Evolutionary conservation across 768 basidiomycete genomes (phyloP).

Genomic region (Cystobasidium ongulense): DNA sequence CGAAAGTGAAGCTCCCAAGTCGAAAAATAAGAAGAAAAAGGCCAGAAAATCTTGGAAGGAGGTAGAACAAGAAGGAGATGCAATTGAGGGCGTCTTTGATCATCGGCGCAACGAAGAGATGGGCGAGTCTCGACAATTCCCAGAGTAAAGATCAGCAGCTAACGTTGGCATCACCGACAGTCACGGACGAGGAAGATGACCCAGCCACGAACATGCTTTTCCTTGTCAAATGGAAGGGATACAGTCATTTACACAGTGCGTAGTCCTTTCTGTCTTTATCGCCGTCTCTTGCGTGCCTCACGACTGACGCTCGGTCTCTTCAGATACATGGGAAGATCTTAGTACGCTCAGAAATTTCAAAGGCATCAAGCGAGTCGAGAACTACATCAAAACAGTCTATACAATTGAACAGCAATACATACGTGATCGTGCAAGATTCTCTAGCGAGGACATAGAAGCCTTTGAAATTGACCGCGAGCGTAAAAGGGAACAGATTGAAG

Average conservation of each 20-base stretch:
- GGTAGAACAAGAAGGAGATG: conserved; percentile 48
- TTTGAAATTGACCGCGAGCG: conserved; percentile 84
- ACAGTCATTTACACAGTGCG: conserved; percentile 73
- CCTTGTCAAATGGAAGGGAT: conserved; percentile 99
- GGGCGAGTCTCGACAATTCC: conserved; percentile 52
- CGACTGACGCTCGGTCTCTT: neutral
- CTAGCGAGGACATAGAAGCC: conserved; percentile 79
- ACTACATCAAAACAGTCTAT: conserved; percentile 80
- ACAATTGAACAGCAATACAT: conserved; percentile 64
- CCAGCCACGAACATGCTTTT: conserved; percentile 51
- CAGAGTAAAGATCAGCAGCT: conserved; percentile 52
- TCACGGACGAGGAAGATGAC: conserved; percentile 30
- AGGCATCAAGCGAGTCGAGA: conserved; percentile 94
- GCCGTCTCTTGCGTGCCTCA: neutral
- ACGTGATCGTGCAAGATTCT: conserved; percentile 55
- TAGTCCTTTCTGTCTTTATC: neutral
- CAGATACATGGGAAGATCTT: conserved; percentile 95
- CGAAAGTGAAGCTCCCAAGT: neutral
- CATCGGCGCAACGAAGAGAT: conserved; percentile 78
- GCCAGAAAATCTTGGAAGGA: conserved; percentile 10
- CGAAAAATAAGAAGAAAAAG: conserved; percentile 10
- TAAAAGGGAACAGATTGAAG: conserved; percentile 81
- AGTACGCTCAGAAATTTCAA: conserved; percentile 90
- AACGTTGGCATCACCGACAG: neutral
- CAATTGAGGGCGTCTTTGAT: conserved; percentile 82